Base-by-base conservation (phyloP, 2,329 filamentous ascomycete species). In the Xylariaceae sp. region DNA sequence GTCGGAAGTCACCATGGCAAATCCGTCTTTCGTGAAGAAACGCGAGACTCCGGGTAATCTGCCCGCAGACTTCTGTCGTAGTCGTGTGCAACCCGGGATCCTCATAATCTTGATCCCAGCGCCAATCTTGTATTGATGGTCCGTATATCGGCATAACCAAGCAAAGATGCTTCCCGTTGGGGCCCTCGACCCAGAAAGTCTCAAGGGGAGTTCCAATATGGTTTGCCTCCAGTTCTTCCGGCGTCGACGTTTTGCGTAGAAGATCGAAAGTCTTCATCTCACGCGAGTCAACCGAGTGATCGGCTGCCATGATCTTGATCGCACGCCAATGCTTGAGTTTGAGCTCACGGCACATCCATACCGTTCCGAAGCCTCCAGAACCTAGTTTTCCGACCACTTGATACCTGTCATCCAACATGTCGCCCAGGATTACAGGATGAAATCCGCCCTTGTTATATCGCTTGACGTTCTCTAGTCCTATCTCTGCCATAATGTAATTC, bases 341-440 rank as follows among this genome's bases (percentile, higher is more conserved):
- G 10, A 50, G 19, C 44, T 60, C 55, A 7, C 48, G 55, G 16
- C 57, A 60, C 6, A 60, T 34, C 57, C 57, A 60, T 17, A 60
- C 55, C 1, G 42, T 58, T 3, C 50, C 50, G 33, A 48, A 52
- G 2, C 48, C 44, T 3, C 57, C 57, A 18, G 31, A 48, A 9
- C 57, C 57, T 16, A 60, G 57, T 42, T 58, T 60, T 31, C 57
- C 52, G 10, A 47, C 18, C 17, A 60, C 55, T 36, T 51, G 16
- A 16, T 52, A 60, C 5, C 57, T 46, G 3, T 22, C 34, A 19
- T 54, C 40, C 16, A 57, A 44, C n/a, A 45, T 33, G 28, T 54
- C 55, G 11, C 42, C 48, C 17, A 60, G 31, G 3, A 54, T 48
- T 1, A 60, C 48, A 0, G 57, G 57, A 40, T 60, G 48, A 42